Evolutionary conservation across 306 rosid genomes (phyloP), one percentile per base, ranked within the genome.

Genomic region (Sicyos edulis): DNA sequence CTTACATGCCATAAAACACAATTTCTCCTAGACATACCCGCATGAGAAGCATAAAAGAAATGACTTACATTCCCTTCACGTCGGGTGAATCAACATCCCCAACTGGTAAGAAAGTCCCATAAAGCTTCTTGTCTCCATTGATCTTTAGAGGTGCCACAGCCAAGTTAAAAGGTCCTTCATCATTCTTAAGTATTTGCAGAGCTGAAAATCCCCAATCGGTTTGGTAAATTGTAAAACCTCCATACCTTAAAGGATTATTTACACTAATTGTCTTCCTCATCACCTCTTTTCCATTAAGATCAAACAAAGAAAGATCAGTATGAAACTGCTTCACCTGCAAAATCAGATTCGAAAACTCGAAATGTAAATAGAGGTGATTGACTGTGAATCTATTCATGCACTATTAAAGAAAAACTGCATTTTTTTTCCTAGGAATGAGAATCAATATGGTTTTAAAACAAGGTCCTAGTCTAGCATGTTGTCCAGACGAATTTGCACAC

Each of bases 111-210:
- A 93, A 90, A 73, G 97, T 85, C 22, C 95, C 97, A 66, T 37
- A 93, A 72, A 90, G 96, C 83, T 90, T 90, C 92, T 93, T 93
- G 85, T 93, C 97, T 74, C 98, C 97, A 40, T 88, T 91, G 81
- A 93, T 76, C 87, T 93, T 54, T 73, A 93, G 86, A 77, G 97
- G 97, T 4, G 96, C 98, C 96, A 88, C 69, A 51, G 98, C 97
- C 84, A 93, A 86, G 82, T 93, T 93, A 78, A 83, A 93, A 55
- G 98, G 98, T 76, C 98, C 96, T 80, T 93, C 92, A 44, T 86
- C 80, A 79, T 93, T 83, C 88, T 90, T 85, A 32, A 88, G 88
- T 74, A 93, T 70, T 85, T 93, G 98, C 59, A 93, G 79, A 6
- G 98, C 87, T 1, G 96, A 87, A 79, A 90, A 75, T 76, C 97